Percentiles rank a stretch among this genome's conserved stretches.
Evolutionary conservation across 441 rosid genomes (phyloP).

Genomic region (Capsella rubella): DNA sequence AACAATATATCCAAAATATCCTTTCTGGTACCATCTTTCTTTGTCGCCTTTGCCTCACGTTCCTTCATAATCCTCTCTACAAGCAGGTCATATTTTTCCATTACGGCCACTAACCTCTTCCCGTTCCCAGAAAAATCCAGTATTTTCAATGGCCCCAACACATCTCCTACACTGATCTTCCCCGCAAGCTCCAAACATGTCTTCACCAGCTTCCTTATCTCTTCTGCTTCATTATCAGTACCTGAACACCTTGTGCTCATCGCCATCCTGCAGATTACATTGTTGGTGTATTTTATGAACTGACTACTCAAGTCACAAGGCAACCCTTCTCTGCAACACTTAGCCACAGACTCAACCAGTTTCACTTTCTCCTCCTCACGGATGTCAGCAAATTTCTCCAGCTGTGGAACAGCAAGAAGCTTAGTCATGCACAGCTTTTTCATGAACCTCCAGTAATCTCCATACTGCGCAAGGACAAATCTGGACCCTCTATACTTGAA

Average conservation of each 20-base stretch:
- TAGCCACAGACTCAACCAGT: constrained; percentile 52
- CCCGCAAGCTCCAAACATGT: constrained; percentile 61
- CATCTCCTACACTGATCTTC: constrained; percentile 62
- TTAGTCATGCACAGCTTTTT: constrained; percentile 71
- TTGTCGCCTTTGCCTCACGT: constrained; percentile 48
- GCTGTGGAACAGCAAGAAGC: constrained; percentile 68
- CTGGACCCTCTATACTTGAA: constrained; percentile 61
- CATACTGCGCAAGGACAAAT: constrained; percentile 63
- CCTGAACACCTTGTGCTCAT: constrained; percentile 63
- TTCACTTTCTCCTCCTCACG: constrained; percentile 59
- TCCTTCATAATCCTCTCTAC: constrained; percentile 58
- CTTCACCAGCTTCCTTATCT: constrained; percentile 48
- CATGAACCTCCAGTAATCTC: constrained; percentile 69
- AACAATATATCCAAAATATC: constrained; percentile 70
- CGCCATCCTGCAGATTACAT: constrained; percentile 66
- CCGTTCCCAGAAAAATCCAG: constrained; percentile 70
- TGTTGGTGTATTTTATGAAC: constrained; percentile 51
- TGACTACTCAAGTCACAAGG: constrained; percentile 51
- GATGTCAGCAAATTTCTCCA: constrained; percentile 52
- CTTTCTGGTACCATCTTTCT: constrained; percentile 42
- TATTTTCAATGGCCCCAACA: constrained; percentile 73
- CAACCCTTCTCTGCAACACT: constrained; percentile 42
- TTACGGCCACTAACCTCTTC: constrained; percentile 54
- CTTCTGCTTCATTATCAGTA: constrained; percentile 47
- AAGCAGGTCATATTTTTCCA: constrained; percentile 53